These are phyloP conservation scores for Xenosphaeropsis pyriputrescens DNA, from an alignment of 2,329 filamentous ascomycete species.

Conservation along the genomic window DNA sequence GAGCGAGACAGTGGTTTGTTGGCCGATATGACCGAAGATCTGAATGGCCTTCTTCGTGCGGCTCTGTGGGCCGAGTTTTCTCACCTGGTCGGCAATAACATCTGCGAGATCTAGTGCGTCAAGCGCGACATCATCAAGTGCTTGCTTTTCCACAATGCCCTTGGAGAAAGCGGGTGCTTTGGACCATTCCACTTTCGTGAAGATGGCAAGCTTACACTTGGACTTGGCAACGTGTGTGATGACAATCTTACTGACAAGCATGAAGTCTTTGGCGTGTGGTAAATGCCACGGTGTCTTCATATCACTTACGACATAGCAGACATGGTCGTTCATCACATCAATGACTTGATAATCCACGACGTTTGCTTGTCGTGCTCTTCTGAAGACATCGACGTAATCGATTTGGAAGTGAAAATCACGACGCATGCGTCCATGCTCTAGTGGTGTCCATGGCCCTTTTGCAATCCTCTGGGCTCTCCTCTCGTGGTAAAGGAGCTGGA, in stretches of 20 bases:
- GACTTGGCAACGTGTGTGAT: conserved; percentile 90
- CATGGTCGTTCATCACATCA: conserved; percentile 66
- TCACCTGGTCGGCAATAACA: conserved; percentile 63
- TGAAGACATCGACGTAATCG: conserved; percentile 49
- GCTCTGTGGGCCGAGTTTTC: conserved; percentile 56
- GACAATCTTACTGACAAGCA: conserved; percentile 76
- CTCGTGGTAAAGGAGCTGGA: conserved; percentile 81
- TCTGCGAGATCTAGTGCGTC: conserved; percentile 65
- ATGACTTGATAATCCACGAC: conserved; percentile 78
- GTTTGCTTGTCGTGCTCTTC: conserved; percentile 41
- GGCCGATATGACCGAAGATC: conserved; percentile 64
- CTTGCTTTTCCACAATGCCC: conserved; percentile 51
- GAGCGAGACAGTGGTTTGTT: conserved; percentile 47
- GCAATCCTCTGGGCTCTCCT: conserved; percentile 64
- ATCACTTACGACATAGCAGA: conserved; percentile 50
- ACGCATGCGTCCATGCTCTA: conserved; percentile 55
- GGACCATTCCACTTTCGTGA: conserved; percentile 77
- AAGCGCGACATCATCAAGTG: conserved; percentile 58
- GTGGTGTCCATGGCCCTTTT: conserved; percentile 70
- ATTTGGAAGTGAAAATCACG: conserved; percentile 74
- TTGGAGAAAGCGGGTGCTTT: conserved; percentile 46
- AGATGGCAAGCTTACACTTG: conserved; percentile 81
- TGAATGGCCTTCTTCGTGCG: conserved; percentile 66
- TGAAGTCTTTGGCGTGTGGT: conserved; percentile 66
- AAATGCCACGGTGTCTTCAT: conserved; percentile 53